These are phyloP conservation scores for Aureobasidium musti DNA, from an alignment of 2,329 filamentous ascomycete species.

Conservation along the genomic window DNA sequence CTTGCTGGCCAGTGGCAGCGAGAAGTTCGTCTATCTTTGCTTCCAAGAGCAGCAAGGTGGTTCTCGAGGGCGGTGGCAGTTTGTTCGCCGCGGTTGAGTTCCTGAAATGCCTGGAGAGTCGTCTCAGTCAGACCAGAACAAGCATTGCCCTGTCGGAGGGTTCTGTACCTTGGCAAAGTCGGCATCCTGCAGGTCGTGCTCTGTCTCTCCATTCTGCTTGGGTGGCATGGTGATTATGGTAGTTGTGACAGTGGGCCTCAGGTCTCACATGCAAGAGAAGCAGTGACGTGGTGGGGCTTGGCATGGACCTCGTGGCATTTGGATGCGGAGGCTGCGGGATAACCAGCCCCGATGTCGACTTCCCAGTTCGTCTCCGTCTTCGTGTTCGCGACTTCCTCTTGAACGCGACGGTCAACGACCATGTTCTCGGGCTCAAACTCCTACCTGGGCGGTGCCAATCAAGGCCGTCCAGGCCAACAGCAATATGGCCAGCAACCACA, in stretches of 20 bases:
- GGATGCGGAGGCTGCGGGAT: neutral
- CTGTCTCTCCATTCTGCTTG: conserved; percentile 10
- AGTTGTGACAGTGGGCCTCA: neutral
- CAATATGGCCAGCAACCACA: conserved; percentile 49
- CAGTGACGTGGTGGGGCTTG: neutral
- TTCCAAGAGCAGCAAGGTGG: conserved; percentile 58
- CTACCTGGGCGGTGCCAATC: conserved; percentile 77
- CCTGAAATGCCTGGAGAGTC: conserved; percentile 51
- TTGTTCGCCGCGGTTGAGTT: conserved; percentile 57
- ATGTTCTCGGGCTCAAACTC: conserved; percentile 94
- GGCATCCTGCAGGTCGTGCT: conserved; percentile 29
- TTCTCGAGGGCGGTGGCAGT: conserved; percentile 58
- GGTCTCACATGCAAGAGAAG: conserved; percentile 10
- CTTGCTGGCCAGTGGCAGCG: conserved; percentile 48
- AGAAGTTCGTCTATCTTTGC: conserved; percentile 57
- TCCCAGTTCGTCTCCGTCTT: too few relatives aligned
- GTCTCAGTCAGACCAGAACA: neutral
- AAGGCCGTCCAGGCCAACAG: conserved; percentile 65
- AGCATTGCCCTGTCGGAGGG: neutral
- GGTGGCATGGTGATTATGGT: conserved; percentile 4
- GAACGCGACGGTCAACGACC: conserved; percentile 34
- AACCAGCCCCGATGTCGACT: conserved; percentile 11
- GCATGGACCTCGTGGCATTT: neutral
- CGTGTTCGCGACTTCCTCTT: conserved; percentile 1
- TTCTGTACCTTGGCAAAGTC: conserved; percentile 32